Evolutionary conservation across 192 early-diverging fungal species (phyloP).

Genomic region (Allomyces macrogynus): DNA sequence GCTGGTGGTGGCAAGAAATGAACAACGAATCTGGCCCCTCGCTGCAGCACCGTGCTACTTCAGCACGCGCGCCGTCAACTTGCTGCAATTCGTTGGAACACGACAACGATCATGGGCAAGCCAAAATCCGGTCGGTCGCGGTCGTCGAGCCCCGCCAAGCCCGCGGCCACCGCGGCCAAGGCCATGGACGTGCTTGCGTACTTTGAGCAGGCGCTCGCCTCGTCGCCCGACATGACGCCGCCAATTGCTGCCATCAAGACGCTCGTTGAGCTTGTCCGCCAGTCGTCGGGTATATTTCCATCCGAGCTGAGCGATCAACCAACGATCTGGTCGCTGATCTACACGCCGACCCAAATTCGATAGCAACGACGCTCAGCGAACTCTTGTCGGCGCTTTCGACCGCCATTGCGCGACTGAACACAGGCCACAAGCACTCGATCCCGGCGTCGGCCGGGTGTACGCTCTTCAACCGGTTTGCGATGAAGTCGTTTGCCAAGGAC

Average conservation of each 20-base stretch:
- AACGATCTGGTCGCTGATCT: not conserved
- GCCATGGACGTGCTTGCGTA: conserved; percentile 13
- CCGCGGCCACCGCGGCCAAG: conserved; percentile 4
- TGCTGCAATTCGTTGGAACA: not conserved
- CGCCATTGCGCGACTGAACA: conserved; percentile 42
- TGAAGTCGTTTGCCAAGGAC: conserved; percentile 18
- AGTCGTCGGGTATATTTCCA: not conserved
- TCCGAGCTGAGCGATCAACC: conserved; percentile 30
- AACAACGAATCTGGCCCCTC: not conserved
- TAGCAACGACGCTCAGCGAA: conserved; percentile 75
- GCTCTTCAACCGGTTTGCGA: conserved; percentile 52
- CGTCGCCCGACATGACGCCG: conserved; percentile 39
- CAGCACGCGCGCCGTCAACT: not conserved
- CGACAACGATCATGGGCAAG: not conserved
- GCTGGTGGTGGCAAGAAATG: not conserved
- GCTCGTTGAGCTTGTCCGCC: conserved; percentile 34
- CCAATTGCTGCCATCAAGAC: conserved; percentile 59
- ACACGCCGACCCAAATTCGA: too few relatives aligned
- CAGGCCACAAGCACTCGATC: conserved; percentile 47
- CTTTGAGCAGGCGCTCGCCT: conserved; percentile 13
- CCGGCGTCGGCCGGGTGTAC: conserved; percentile 74
- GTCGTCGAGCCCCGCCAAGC: not conserved
- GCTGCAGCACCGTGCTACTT: too few relatives aligned
- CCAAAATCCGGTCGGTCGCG: conserved; percentile 2
- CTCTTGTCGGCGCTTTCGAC: conserved; percentile 56